Evolutionary conservation across 2,329 filamentous ascomycete genomes (phyloP).

Genomic region (Colletotrichum phormii): DNA sequence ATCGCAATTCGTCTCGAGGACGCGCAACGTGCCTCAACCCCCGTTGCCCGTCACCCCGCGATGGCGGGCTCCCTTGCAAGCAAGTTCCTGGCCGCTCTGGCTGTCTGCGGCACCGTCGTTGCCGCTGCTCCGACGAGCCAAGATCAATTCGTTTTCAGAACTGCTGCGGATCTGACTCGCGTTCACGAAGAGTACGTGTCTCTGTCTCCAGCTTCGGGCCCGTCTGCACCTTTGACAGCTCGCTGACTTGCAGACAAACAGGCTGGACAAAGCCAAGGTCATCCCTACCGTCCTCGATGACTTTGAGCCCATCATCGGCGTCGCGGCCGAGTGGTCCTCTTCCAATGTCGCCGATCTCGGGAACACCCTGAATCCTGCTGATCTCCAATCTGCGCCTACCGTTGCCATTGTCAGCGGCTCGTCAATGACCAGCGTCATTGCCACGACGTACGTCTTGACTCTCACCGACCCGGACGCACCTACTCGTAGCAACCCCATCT

Average conservation of each 20-base stretch:
- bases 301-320: constrained; percentile 36
- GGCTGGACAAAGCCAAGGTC: constrained; percentile 32
- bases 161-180: constrained; percentile 33
- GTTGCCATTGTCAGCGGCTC: constrained; percentile 27
- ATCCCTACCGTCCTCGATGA: constrained; percentile 37
- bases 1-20: background rate
- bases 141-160: constrained; percentile 23
- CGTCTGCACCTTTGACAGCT: too few relatives aligned
- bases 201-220: background rate
- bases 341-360: constrained; percentile 33
- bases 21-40: background rate
- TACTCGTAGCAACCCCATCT: constrained; percentile 54
- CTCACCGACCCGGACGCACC: constrained; percentile 58
- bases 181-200: constrained; percentile 34
- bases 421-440: constrained; percentile 33
- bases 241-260: constrained; percentile 11
- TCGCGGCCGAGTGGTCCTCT: constrained; percentile 33
- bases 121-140: constrained; percentile 7
- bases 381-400: constrained; percentile 30
- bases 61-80: constrained; percentile 25
- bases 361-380: constrained; percentile 31
- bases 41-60: background rate
- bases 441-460: constrained; percentile 46
- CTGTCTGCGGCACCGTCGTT: constrained; percentile 12
- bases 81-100: constrained; percentile 29